Base-by-base conservation (phyloP, 345 rosid genomes). In the Clarkia xantiana region DNA sequence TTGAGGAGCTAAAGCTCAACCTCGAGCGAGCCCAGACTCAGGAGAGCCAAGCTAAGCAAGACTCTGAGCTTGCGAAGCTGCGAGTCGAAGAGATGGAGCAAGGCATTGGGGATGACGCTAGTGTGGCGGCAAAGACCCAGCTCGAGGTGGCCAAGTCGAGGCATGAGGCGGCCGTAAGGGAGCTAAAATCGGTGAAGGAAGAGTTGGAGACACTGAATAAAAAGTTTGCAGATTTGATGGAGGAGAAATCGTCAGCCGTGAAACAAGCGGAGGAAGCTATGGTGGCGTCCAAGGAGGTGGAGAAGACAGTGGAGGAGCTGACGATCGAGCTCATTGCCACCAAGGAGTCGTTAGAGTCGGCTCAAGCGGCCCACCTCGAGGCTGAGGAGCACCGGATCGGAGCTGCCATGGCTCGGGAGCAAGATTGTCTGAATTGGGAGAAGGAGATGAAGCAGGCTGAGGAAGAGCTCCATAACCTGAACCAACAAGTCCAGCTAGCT, bases 61-160 rank as follows among this genome's bases (percentile, higher is more conserved):
- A 90, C 65, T 86, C 94, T 1, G 94, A 83, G 53, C 88, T 90
- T 23, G 94, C 86, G 11, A 77, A 73, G 72, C 76, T 90, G 43
- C 77, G 97, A 66, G 86, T 81, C 51, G 84, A 83, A 64, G 97
- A 90, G 64, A 73, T 90, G 78, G 81, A 90, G 66, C 89, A 86
- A 58, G 97, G 97, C 34, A 81, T 90, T 44, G 91, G 81, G 20
- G 88, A 79, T 55, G 97, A 86, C 46, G 81, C 64, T 44, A 86
- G 97, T 59, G 87, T 82, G 61, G 96, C 96, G 42, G 84, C 97
- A 43, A 90, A 80, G 81, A 80, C 91, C n/a, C 96, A 90, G 70
- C 79, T 86, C 51, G 95, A 86, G 72, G 94, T 90, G 59, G 97
- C 97, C 49, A 74, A 76, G 70, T 78, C 82, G 25, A 79, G 97